Base-by-base conservation (phyloP, 163 green algal genomes). In the Scenedesmus sp. region DNA sequence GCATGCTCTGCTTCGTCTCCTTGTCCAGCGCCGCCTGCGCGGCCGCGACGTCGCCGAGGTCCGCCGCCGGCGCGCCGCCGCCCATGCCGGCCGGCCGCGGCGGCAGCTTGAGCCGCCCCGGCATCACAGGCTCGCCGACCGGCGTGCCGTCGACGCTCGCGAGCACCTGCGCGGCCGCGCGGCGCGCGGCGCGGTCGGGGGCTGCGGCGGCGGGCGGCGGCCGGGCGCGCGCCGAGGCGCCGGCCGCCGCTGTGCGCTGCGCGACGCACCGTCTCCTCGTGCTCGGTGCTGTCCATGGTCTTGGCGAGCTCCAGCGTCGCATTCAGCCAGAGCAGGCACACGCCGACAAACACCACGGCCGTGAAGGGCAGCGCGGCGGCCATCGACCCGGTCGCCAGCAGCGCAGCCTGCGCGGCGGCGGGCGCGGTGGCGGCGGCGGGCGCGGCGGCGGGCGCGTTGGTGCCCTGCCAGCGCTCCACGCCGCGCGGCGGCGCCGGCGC, bases 301-400 rank as follows among this genome's bases (percentile, higher is more conserved):
- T 42, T 42, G 3, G 60, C 73, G 58, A 81, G 48, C 7, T 20
- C 31, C n/a, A 81, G 15, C 31, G 73, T 72, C 11, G 73, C 34
- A 2, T 65, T 45, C 15, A 74, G 1, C 73, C 73, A 81, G 5
- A 74, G 34, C 26, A 29, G 9, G 11, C 60, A 71, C 17, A 81
- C 73, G 14, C n/a, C 48, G 24, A 65, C 26, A 26, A 57, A 81
- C 11, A 66, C 28, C 7, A 66, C 7, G 5, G 73, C 28, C n/a
- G 73, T 74, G 60, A 74, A 57, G 0, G 73, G 73, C 60, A 81
- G 29, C 2, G 73, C 73, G 13, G 28, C 50, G 20, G 57, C 29
- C 63, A 82, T 76, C 18, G 51, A 70, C 10, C 77, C 70, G 73
- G 69, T 75, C 15, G 11, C 47, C 6, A 84, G 42, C 36, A 85